Evolutionary conservation across 1,284 basidiomycete species (phyloP), one percentile per base, ranked within the genome.

Genomic region (Inonotus obliquus): DNA sequence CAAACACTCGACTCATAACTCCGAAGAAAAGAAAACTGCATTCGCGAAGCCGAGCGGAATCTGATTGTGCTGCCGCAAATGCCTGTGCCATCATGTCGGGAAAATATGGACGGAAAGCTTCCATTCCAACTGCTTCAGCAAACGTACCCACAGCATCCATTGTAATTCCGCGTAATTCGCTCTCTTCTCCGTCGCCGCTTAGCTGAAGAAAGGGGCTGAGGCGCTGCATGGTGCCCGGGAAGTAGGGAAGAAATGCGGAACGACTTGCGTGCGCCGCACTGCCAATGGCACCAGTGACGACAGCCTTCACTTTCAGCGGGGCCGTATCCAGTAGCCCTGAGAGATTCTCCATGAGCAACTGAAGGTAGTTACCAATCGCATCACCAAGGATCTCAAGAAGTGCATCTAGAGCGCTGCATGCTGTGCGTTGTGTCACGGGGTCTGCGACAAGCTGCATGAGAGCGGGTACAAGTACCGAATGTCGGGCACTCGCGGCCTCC

Each of bases 21-120:
- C 95, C 93, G 69, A 99, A 99, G 86, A 98, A 98, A 70, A 99
- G 81, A 86, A 98, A 99, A 70, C 91, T 93, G 76, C 95, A 98
- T 76, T 99, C 97, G 68, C 94, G 85, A 64, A 99, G 80, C 65
- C 95, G 84, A 4, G 95, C 89, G 67, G 85, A 91, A 67, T 93
- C 91, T 75, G 96, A 85, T 65, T 91, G 87, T 64, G 96, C 85
- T 55, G 92, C 96, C 69, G 91, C 85, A 79, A 98, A 96, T 2
- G 96, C 93, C 68, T 94, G 88, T 73, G 89, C 89, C 96, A 99
- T 98, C 82, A 98, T 87, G 64, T 95, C 89, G 48, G 89, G 81
- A 81, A 98, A 96, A 83, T 93, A 99, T 23, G 96, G 96, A 44
- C 92, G 82, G 89, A 99, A 99, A 35, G 86, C 79, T 27, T 99